Percentiles rank a stretch among this genome's conserved stretches.
phyloP scores from a whole-genome alignment of 805 yeast genomes.

The Ogataea neopini region DNA sequence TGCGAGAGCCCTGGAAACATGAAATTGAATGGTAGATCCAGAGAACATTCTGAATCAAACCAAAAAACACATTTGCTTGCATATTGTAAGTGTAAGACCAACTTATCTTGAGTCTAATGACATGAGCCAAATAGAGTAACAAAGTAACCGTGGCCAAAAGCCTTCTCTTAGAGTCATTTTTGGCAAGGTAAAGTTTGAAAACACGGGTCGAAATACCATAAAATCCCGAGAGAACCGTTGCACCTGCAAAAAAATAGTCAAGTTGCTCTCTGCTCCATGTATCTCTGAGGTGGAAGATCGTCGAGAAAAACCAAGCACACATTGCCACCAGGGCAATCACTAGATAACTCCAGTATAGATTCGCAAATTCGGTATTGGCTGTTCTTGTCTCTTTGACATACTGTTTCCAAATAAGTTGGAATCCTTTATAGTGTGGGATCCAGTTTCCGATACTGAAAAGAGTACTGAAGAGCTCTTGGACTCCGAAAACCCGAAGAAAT shows the following conservation, averaged over 20 bases:
- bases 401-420: conserved; percentile 34
- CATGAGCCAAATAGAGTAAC: conserved; percentile 60
- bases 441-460: conserved; percentile 75
- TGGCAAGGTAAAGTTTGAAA: conserved; percentile 52
- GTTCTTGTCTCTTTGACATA: conserved; percentile 19
- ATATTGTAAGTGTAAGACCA: conserved; percentile 95
- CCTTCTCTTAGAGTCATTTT: conserved; percentile 31
- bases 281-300: conserved; percentile 89
- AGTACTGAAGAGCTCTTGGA: conserved; percentile 83
- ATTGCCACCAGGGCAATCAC: conserved; percentile 63
- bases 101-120: conserved; percentile 61
- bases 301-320: conserved; percentile 85
- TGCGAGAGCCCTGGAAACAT: conserved; percentile 29
- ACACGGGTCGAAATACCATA: conserved; percentile 65
- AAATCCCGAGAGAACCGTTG: conserved; percentile 79
- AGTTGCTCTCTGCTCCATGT: conserved; percentile 73
- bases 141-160: conserved; percentile 44
- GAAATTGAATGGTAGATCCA: conserved; percentile 44
- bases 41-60: conserved; percentile 67
- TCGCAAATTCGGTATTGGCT: conserved; percentile 28
- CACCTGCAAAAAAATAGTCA: conserved; percentile 92
- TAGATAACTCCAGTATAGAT: conserved; percentile 41
- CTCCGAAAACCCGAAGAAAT: conserved; percentile 69
- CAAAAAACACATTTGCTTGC: conserved; percentile 82
- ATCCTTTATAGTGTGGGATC: conserved; percentile 60